Base-by-base conservation (phyloP, 2,329 filamentous ascomycete species). In the Apiospora marii region DNA sequence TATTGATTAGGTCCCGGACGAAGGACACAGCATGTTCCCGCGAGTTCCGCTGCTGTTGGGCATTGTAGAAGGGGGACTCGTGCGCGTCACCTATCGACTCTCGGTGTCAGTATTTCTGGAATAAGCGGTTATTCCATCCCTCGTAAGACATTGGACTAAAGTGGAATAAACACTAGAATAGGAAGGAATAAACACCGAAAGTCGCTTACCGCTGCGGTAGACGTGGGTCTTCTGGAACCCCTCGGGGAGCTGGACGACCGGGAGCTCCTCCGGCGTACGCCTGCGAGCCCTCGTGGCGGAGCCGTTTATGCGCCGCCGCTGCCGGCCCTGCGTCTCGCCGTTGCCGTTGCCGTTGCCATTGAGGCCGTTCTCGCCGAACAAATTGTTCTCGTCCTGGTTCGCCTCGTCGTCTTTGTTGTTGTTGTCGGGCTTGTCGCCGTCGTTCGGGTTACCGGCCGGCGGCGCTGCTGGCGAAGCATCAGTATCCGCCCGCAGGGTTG, bases 191-290 rank as follows among this genome's bases (percentile, higher is more conserved):
- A n/a, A n/a, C n/a, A n/a, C n/a, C n/a, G n/a, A n/a, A n/a, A n/a
- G n/a, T n/a, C n/a, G n/a, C n/a, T n/a, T n/a, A n/a, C 84, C 80
- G 43, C 80, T 77, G 13, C 85, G 77, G 67, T 79, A 79, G 41
- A 93, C 85, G 71, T 88, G 88, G 27, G 83, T 80, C 51, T 86
- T 81, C 70, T 90, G 80, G 74, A 93, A 93, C 80, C 85, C 87
- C 72, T 84, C 80, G 0, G 91, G 90, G 19, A 93, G 81, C 69
- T 86, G 83, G 30, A 89, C 82, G 2, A 85, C 83, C n/a, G 88
- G 88, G 14, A 90, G 75, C 64, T 84, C 83, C 37, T 83, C 81
- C 46, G 82, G 80, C 80, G 81, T 77, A 78, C 75, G 76, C 75
- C 73, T 74, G 67, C 77, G 78, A 74, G 73, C 75, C 43, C 75